Conservation (phyloP, 768 basidiomycete species). For the Xerocomus potaroensis region DNA sequence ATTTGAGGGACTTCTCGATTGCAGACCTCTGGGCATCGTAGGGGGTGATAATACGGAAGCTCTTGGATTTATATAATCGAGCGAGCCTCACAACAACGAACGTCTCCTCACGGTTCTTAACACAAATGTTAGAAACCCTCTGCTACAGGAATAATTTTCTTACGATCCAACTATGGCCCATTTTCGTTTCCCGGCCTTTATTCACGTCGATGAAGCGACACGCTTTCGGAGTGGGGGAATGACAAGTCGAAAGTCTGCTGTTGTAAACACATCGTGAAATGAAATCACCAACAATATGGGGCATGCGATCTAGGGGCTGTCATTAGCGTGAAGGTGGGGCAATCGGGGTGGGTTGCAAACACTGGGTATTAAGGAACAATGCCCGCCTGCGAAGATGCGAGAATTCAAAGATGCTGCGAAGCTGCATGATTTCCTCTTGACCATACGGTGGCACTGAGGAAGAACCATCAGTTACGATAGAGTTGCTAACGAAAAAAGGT, state of each 20-base stretch:
- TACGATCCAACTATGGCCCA: slow-evolving; percentile 36
- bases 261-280: slow-evolving; percentile 67
- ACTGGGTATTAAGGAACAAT: slow-evolving; percentile 66
- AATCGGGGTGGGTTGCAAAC: slow-evolving; percentile 36
- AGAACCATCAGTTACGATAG: slow-evolving; percentile 1
- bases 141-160: neutral
- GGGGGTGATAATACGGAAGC: slow-evolving; percentile 69
- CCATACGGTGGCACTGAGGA: slow-evolving; percentile 71
- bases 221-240: slow-evolving; percentile 36
- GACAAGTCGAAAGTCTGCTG: slow-evolving; percentile 51
- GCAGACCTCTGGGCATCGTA: slow-evolving; percentile 65
- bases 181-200: slow-evolving; percentile 27
- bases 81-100: slow-evolving; percentile 52
- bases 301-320: slow-evolving; percentile 66
- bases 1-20: slow-evolving; percentile 55
- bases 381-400: slow-evolving; percentile 47
- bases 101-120: slow-evolving; percentile 58
- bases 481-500: neutral
- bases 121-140: slow-evolving; percentile 4
- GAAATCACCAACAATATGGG: slow-evolving; percentile 64
- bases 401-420: slow-evolving; percentile 75
- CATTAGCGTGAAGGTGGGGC: neutral
- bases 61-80: slow-evolving; percentile 40
- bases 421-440: slow-evolving; percentile 58
- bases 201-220: slow-evolving; percentile 39